Conservation (phyloP, 345 rosid genomes). For the Euphorbia pulcherrima region DNA sequence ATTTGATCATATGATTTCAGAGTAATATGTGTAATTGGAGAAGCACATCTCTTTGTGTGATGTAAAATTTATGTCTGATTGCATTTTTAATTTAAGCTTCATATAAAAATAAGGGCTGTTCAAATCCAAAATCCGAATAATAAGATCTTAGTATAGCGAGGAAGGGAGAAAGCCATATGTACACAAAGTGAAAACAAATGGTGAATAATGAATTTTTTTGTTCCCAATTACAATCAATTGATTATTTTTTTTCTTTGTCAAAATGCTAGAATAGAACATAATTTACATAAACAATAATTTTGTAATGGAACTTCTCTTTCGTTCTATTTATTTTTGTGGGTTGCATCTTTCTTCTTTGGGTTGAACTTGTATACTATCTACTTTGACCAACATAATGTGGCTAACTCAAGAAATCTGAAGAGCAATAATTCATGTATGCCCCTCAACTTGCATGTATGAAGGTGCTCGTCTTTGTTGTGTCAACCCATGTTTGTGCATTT, state of each 20-base stretch:
- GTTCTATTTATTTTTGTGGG: neutral
- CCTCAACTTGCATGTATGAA: neutral
- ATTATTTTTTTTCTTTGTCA: neutral
- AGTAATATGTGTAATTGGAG: neutral
- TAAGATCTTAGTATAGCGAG: neutral
- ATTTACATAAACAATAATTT: neutral
- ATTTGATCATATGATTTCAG: neutral
- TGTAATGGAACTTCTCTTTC: neutral
- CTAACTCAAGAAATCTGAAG: neutral
- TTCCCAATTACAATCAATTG: neutral
- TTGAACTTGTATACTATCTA: neutral
- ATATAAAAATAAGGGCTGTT: neutral
- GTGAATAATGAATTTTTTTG: neutral
- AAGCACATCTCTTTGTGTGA: neutral
- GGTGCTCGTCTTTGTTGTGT: neutral
- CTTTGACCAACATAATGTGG: neutral
- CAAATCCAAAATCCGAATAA: neutral
- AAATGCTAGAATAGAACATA: neutral
- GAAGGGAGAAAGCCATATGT: neutral
- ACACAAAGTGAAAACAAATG: neutral
- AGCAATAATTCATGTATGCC: neutral
- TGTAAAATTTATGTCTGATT: neutral
- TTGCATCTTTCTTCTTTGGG: neutral
- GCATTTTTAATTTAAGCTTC: neutral
- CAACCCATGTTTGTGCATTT: neutral